Evolutionary conservation across 257 asterid species (phyloP).

Genomic region (Plantago ovata): DNA sequence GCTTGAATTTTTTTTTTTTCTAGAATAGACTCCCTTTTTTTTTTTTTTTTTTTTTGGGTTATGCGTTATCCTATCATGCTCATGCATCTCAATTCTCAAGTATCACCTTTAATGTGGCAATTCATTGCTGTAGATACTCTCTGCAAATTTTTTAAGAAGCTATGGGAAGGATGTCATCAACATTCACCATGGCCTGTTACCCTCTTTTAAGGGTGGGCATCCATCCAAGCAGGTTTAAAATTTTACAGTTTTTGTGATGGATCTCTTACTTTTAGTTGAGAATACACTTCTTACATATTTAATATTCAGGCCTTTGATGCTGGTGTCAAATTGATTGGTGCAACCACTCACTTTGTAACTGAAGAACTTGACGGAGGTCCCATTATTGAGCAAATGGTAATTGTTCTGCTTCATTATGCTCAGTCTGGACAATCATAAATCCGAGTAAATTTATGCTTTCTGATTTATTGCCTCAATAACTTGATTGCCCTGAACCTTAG

Average conservation of each 20-base stretch:
- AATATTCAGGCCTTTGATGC: slow-evolving; percentile 80
- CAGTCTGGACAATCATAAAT: no score
- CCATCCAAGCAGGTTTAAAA: slow-evolving; percentile 82
- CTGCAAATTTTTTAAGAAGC: slow-evolving; percentile 64
- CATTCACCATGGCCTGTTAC: slow-evolving; percentile 92
- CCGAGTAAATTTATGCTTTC: no score
- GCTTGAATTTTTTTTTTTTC: no score
- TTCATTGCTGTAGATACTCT: slow-evolving; percentile 61
- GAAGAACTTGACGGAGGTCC: slow-evolving; percentile 96
- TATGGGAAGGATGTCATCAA: slow-evolving; percentile 77
- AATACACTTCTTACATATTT: slow-evolving; percentile 11
- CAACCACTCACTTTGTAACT: slow-evolving; percentile 88
- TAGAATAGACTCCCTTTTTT: no score
- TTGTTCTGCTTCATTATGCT: neutral
- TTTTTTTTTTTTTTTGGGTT: no score
- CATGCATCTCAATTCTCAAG: slow-evolving; percentile 17
- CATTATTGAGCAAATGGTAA: slow-evolving; percentile 95
- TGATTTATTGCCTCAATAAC: no score
- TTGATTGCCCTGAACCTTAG: no score
- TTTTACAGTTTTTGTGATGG: slow-evolving; percentile 13
- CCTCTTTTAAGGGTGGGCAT: slow-evolving; percentile 92
- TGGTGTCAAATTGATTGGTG: slow-evolving; percentile 95
- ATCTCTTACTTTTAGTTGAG: slow-evolving; percentile 4
- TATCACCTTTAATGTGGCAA: slow-evolving; percentile 23
- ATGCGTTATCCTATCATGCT: slow-evolving; percentile 9